Percentiles rank a stretch among this genome's conserved stretches.
phyloP scores from a whole-genome alignment of 345 rosid species.

The Mercurialis annua region DNA sequence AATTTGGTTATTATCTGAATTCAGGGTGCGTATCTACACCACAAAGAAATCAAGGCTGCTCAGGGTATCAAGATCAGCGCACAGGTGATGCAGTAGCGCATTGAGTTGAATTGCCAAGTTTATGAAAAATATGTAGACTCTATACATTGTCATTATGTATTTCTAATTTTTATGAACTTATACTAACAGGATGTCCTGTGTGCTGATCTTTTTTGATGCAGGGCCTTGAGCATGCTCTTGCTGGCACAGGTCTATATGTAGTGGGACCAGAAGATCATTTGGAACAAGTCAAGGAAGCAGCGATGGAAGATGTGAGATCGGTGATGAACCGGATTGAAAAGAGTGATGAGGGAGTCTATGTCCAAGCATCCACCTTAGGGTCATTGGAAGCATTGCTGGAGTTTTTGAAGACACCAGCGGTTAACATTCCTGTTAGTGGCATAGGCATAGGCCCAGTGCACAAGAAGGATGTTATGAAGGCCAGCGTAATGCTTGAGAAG shows the following conservation, averaged over 20 bases:
- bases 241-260: slow-evolving; percentile 86
- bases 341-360: slow-evolving; percentile 91
- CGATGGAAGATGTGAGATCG: slow-evolving; percentile 82
- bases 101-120: neutral
- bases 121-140: neutral
- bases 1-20: slow-evolving; percentile 22
- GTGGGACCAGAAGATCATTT: slow-evolving; percentile 73
- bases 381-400: slow-evolving; percentile 94
- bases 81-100: slow-evolving; percentile 50
- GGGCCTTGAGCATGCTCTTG: slow-evolving; percentile 96
- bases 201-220: slow-evolving; percentile 26
- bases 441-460: slow-evolving; percentile 90
- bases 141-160: neutral
- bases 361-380: slow-evolving; percentile 93
- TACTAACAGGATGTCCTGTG: slow-evolving; percentile 1
- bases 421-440: slow-evolving; percentile 87
- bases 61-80: slow-evolving; percentile 92
- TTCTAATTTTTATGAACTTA: neutral
- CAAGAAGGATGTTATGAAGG: slow-evolving; percentile 91
- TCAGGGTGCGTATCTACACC: slow-evolving; percentile 86
- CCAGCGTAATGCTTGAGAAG: slow-evolving; percentile 92
- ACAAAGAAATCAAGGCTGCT: slow-evolving; percentile 89
- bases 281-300: slow-evolving; percentile 63
- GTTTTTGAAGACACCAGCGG: slow-evolving; percentile 80
- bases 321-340: slow-evolving; percentile 81